Conservation (phyloP, 2,329 filamentous ascomycete species). For the Hypoxylon sp. region DNA sequence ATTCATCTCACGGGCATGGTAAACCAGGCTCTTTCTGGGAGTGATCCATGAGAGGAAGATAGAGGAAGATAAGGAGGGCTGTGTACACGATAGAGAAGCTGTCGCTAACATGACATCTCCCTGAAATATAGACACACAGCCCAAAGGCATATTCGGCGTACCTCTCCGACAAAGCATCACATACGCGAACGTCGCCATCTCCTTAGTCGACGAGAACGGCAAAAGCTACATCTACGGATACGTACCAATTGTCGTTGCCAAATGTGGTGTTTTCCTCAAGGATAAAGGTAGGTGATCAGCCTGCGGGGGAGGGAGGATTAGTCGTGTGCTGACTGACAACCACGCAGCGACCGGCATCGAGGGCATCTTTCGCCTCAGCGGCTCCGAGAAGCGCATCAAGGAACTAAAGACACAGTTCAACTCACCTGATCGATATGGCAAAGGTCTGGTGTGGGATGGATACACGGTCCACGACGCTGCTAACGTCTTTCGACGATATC, state of each 20-base stretch:
- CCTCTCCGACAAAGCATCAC: slow-evolving; percentile 93
- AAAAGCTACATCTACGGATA: slow-evolving; percentile 98
- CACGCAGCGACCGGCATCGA: slow-evolving; percentile 85
- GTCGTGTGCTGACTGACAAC: slow-evolving; percentile 42
- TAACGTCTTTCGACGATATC: slow-evolving; percentile 92
- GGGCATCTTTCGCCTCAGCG: slow-evolving; percentile 94
- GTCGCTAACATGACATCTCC: slow-evolving; percentile 33
- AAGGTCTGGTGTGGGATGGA: slow-evolving; percentile 94
- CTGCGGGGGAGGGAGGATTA: slow-evolving; percentile 5
- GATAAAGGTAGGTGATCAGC: slow-evolving; percentile 79
- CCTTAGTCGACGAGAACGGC: slow-evolving; percentile 88
- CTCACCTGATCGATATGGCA: slow-evolving; percentile 93
- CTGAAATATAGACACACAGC: slow-evolving; percentile 54
- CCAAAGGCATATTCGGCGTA: slow-evolving; percentile 90
- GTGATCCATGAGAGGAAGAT: background rate
- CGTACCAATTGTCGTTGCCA: slow-evolving; percentile 96
- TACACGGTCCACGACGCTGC: slow-evolving; percentile 99
- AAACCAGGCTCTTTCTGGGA: slow-evolving; percentile 5
- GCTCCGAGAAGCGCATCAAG: slow-evolving; percentile 97
- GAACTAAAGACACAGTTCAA: slow-evolving; percentile 92
- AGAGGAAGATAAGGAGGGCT: background rate
- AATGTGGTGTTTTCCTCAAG: slow-evolving; percentile 96
- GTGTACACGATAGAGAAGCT: slow-evolving; percentile 31
- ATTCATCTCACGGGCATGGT: slow-evolving; percentile 10
- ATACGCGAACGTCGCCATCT: slow-evolving; percentile 98